These are phyloP conservation scores for Rhododendron kiyosumense DNA, from an alignment of 148 eudicot genomes.

Conservation along the genomic window DNA sequence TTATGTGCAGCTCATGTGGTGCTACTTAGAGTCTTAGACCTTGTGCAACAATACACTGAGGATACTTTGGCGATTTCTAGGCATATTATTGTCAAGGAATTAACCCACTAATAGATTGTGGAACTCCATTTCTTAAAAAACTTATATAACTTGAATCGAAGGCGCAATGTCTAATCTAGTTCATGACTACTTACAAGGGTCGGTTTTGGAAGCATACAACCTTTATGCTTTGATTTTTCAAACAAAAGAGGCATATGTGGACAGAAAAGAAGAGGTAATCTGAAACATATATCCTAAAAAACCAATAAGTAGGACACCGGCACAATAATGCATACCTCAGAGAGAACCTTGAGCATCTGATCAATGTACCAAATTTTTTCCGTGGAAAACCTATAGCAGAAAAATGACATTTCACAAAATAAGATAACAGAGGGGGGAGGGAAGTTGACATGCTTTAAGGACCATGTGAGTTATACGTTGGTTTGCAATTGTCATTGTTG, in stretches of 20 bases:
- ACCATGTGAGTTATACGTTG: not conserved
- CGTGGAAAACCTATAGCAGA: slow-evolving; percentile 67
- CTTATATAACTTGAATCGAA: not conserved
- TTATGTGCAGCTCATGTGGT: not conserved
- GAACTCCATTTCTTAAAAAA: not conserved
- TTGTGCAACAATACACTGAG: not conserved
- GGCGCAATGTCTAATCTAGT: not conserved
- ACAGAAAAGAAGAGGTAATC: not conserved
- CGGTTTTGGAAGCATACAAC: not conserved
- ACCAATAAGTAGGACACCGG: not conserved
- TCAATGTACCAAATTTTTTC: slow-evolving; percentile 96
- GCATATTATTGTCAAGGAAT: not conserved
- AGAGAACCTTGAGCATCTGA: slow-evolving; percentile 98
- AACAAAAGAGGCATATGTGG: not conserved
- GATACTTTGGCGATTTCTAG: not conserved
- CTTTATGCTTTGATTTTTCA: not conserved
- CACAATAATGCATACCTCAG: slow-evolving; percentile 57
- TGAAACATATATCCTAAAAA: slow-evolving; percentile 7
- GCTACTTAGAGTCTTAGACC: not conserved
- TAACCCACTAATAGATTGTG: not conserved
- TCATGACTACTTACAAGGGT: not conserved
- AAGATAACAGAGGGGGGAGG: not conserved
- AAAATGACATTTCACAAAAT: not conserved
- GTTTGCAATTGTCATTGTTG: not conserved
- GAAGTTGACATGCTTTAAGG: not conserved